Conservation (phyloP, 768 basidiomycete genomes). For the Leccinum broughii region DNA sequence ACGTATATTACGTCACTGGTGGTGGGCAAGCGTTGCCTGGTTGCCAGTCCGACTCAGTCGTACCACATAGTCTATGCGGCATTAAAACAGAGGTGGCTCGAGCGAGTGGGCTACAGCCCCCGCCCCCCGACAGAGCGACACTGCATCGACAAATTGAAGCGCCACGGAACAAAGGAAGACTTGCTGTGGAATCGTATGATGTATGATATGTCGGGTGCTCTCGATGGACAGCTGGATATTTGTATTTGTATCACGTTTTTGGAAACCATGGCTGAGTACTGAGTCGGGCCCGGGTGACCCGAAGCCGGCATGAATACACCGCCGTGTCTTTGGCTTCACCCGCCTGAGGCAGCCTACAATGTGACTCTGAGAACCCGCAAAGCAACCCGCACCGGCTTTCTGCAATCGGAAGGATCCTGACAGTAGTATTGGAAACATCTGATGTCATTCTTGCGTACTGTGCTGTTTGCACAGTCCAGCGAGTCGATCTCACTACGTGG, state of each 20-base stretch:
- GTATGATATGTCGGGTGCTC: not conserved
- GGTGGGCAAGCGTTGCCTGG: not conserved
- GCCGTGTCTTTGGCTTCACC: not conserved
- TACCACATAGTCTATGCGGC: not conserved
- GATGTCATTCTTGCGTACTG: not conserved
- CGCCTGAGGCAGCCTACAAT: too few relatives aligned
- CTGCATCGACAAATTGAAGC: not conserved
- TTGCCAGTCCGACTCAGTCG: not conserved
- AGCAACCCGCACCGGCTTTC: not conserved
- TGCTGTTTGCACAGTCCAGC: not conserved
- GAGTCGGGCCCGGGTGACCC: not conserved
- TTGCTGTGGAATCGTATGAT: not conserved
- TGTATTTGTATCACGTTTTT: too few relatives aligned
- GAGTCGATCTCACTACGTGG: too few relatives aligned
- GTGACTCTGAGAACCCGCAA: too few relatives aligned
- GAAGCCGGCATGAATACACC: not conserved
- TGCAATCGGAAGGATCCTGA: not conserved
- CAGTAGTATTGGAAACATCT: not conserved
- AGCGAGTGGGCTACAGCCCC: not conserved
- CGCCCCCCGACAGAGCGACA: not conserved
- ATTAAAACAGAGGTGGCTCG: not conserved
- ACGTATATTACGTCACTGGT: not conserved
- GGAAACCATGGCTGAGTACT: too few relatives aligned
- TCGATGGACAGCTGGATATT: not conserved
- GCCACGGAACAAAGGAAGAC: not conserved